phyloP scores from a whole-genome alignment of 2,329 filamentous ascomycete species.

The Diaporthe vaccinii region DNA sequence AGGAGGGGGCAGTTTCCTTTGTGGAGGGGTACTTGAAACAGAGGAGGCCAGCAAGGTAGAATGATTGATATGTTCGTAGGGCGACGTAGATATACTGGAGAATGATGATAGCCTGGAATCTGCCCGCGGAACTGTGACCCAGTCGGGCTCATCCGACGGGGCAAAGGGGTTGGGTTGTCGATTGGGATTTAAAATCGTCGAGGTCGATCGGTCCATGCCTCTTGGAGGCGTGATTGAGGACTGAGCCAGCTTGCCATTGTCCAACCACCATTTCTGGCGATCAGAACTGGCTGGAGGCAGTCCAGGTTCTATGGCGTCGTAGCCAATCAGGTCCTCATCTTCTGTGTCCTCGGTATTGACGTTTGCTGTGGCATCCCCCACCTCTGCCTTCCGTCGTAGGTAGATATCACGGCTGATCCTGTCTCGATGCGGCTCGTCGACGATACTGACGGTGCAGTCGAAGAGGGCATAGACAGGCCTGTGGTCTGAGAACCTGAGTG shows the following conservation, averaged over 20 bases:
- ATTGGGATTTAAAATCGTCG: conserved; percentile 77
- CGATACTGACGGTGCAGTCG: conserved; percentile 82
- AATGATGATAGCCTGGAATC: conserved; percentile 66
- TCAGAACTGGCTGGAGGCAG: conserved; percentile 77
- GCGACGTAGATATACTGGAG: conserved; percentile 71
- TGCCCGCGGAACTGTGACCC: conserved; percentile 76
- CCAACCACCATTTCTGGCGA: conserved; percentile 78
- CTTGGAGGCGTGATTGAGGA: conserved; percentile 77
- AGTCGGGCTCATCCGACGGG: conserved; percentile 82
- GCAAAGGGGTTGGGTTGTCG: conserved; percentile 87
- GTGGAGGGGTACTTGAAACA: conserved; percentile 58
- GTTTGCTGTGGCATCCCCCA: conserved; percentile 73
- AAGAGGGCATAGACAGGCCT: conserved; percentile 95
- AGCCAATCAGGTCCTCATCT: conserved; percentile 85
- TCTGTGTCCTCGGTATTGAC: conserved; percentile 71
- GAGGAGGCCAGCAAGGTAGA: conserved; percentile 62
- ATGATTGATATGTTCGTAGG: conserved; percentile 69
- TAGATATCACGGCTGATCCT: conserved; percentile 83
- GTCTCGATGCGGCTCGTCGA: conserved; percentile 82
- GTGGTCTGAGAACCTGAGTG: conserved; percentile 92
- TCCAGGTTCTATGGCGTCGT: conserved; percentile 86
- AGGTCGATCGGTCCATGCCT: conserved; percentile 59
- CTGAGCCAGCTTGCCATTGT: conserved; percentile 80
- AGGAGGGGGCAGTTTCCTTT: conserved; percentile 66
- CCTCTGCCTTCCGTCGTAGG: conserved; percentile 73